Conservation (phyloP, 768 basidiomycete species). For the Ramaria sp. region DNA sequence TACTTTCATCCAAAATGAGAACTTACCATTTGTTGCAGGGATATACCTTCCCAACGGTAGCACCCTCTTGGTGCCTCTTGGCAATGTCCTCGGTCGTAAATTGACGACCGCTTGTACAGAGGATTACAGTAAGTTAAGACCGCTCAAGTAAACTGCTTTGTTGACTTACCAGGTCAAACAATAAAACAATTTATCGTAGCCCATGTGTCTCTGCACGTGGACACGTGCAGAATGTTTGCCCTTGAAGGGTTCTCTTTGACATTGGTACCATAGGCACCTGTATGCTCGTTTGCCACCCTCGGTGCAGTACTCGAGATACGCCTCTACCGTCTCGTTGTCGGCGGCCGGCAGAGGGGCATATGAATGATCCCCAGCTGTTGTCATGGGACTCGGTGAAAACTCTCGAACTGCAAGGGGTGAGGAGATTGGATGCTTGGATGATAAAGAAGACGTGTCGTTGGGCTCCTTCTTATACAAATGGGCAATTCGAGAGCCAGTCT, state of each 20-base stretch:
- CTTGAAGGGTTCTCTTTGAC: not conserved
- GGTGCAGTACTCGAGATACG: not conserved
- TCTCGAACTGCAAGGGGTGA: too few species aligned
- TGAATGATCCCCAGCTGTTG: not conserved
- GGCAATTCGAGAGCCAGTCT: too few species aligned
- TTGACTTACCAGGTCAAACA: not conserved
- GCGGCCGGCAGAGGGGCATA: not conserved
- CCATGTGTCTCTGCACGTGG: not conserved
- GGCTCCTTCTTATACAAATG: too few species aligned
- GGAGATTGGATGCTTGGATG: too few species aligned
- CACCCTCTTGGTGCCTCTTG: not conserved
- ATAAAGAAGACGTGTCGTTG: too few species aligned
- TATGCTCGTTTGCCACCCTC: not conserved
- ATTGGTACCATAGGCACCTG: not conserved
- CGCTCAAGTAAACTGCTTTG: not conserved
- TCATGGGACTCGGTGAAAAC: not conserved
- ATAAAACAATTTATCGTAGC: not conserved
- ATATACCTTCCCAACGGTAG: not conserved
- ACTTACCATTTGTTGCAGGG: not conserved
- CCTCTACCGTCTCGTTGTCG: not conserved
- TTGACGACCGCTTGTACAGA: not conserved
- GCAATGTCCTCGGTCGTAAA: not conserved
- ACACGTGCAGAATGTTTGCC: not conserved
- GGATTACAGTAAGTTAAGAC: not conserved
- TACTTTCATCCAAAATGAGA: not conserved